These are phyloP conservation scores for Podochytrium sp. DNA, from an alignment of 192 early-diverging fungal species.

Conservation along the genomic window DNA sequence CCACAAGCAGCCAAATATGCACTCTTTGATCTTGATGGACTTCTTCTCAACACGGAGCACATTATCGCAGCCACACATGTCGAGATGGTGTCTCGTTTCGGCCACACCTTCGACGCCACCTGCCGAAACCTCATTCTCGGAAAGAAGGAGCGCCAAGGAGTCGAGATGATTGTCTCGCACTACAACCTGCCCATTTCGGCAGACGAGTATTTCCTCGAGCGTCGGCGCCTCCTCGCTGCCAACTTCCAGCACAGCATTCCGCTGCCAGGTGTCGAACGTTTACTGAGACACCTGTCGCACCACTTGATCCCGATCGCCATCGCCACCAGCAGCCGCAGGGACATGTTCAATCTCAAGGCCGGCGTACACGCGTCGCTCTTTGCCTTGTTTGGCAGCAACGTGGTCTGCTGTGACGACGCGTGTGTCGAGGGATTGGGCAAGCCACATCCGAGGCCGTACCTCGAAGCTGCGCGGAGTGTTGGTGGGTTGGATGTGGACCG, in stretches of 20 bases:
- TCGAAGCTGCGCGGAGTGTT: slow-evolving; percentile 66
- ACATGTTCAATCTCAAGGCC: slow-evolving; percentile 78
- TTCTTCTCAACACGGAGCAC: slow-evolving; percentile 49
- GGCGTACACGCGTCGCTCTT: slow-evolving; percentile 72
- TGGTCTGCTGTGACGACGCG: slow-evolving; percentile 87
- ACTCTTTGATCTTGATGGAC: slow-evolving; percentile 52
- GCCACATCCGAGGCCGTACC: slow-evolving; percentile 89
- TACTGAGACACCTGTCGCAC: slow-evolving; percentile 74
- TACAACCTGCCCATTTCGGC: slow-evolving; percentile 74
- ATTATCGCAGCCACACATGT: slow-evolving; percentile 87
- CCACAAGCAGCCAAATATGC: slow-evolving; percentile 8
- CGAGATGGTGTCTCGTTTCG: slow-evolving; percentile 75
- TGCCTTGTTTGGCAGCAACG: slow-evolving; percentile 70
- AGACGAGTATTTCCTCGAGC: slow-evolving; percentile 77
- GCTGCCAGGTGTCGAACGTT: slow-evolving; percentile 53
- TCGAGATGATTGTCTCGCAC: slow-evolving; percentile 70
- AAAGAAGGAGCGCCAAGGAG: slow-evolving; percentile 12
- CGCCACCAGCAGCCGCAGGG: slow-evolving; percentile 75
- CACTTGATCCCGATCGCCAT: slow-evolving; percentile 76
- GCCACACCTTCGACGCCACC: slow-evolving; percentile 45
- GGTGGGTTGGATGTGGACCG: slow-evolving; percentile 43
- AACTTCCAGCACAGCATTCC: slow-evolving; percentile 66
- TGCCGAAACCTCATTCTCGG: slow-evolving; percentile 32
- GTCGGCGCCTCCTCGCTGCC: slow-evolving; percentile 45
- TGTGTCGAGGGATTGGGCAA: slow-evolving; percentile 77